These are phyloP conservation scores for Diaporthe capsici DNA, from an alignment of 2,329 filamentous ascomycete genomes.

Conservation along the genomic window DNA sequence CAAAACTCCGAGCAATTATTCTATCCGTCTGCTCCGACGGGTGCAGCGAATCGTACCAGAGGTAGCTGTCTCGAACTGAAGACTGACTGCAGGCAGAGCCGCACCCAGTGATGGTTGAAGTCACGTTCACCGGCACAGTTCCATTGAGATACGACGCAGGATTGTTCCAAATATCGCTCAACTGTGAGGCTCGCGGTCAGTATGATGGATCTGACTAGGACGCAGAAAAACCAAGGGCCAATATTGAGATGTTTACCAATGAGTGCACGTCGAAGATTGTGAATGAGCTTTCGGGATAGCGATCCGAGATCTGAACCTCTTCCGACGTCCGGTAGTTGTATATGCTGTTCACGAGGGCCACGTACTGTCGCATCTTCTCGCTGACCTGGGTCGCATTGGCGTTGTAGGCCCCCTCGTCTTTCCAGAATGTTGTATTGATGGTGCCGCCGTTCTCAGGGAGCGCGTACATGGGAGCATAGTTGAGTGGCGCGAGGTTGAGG, in stretches of 20 bases:
- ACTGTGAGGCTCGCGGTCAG: conserved; percentile 48
- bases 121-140: conserved; percentile 65
- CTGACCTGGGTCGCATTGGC: conserved; percentile 64
- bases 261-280: conserved; percentile 68
- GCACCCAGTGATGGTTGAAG: conserved; percentile 63
- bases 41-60: conserved; percentile 73
- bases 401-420: conserved; percentile 53
- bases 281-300: conserved; percentile 64
- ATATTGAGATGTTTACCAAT: conserved; percentile 54
- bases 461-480: conserved; percentile 68
- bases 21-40: conserved; percentile 68
- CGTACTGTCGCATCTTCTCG: conserved; percentile 65
- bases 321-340: conserved; percentile 66
- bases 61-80: conserved; percentile 60
- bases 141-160: conserved; percentile 68
- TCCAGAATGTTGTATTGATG: conserved; percentile 60
- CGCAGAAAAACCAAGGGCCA: not conserved
- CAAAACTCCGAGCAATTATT: conserved; percentile 67
- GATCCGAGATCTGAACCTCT: conserved; percentile 55
- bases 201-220: not conserved
- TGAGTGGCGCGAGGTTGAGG: conserved; percentile 67
- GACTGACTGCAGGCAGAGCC: conserved; percentile 51
- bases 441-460: conserved; percentile 60
- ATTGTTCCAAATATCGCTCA: conserved; percentile 68
- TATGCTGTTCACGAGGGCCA: conserved; percentile 64